phyloP scores from a whole-genome alignment of 768 basidiomycete species.

The Boletus sp. region DNA sequence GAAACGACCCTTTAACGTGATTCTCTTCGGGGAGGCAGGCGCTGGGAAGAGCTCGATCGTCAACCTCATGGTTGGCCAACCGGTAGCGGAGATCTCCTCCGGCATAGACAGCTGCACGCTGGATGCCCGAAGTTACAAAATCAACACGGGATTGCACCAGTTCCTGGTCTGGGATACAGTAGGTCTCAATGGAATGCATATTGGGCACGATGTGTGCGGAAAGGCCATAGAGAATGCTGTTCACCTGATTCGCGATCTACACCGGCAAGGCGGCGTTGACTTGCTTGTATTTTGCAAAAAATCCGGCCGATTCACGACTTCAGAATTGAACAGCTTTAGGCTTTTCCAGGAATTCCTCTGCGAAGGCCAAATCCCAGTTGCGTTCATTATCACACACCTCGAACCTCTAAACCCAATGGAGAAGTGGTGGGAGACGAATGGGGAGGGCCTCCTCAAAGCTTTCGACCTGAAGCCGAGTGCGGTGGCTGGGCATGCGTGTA shows the following conservation, averaged over 20 bases:
- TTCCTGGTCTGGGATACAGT: constrained; percentile 34
- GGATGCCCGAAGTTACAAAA: constrained; percentile 19
- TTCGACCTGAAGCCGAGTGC: constrained; percentile 7
- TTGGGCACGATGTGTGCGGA: constrained; percentile 2
- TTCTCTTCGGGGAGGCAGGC: constrained; percentile 42
- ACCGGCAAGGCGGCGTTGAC: constrained; percentile 32
- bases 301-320: constrained; percentile 26
- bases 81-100: constrained; percentile 25
- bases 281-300: constrained; percentile 39
- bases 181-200: constrained; percentile 24
- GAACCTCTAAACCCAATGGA: constrained; percentile 31
- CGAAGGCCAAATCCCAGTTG: constrained; percentile 34
- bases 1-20: constrained; percentile 23
- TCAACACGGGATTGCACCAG: constrained; percentile 16
- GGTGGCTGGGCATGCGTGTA: constrained; percentile 28
- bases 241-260: constrained; percentile 29
- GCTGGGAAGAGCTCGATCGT: constrained; percentile 40
- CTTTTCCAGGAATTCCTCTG: constrained; percentile 40
- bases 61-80: constrained; percentile 35
- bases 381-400: constrained; percentile 39
- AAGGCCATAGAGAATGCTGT: constrained; percentile 26
- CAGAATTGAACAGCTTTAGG: constrained; percentile 30
- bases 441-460: constrained; percentile 9
- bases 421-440: constrained; percentile 30
- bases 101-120: constrained; percentile 34